These are phyloP conservation scores for Eucalyptus marginata DNA, from an alignment of 345 rosid genomes.

Conservation along the genomic window DNA sequence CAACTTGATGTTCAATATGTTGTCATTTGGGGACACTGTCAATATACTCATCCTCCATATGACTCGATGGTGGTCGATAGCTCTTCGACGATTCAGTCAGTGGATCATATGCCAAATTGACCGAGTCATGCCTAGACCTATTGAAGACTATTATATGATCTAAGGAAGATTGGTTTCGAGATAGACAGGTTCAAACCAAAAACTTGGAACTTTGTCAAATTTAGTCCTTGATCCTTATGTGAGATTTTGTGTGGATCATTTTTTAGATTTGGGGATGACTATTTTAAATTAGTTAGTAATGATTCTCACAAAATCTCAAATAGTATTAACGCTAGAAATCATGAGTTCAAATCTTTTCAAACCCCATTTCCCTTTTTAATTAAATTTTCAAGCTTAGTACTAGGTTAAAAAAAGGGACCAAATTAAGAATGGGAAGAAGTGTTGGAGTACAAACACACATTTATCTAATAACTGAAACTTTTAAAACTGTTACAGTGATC, in stretches of 20 bases:
- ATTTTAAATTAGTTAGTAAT: no score
- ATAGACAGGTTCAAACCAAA: fast-evolving
- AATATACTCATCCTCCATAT: background rate
- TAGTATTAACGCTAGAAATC: fast-evolving
- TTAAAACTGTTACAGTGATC: fast-evolving
- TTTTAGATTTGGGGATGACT: no score
- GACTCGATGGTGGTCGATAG: fast-evolving
- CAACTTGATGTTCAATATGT: background rate
- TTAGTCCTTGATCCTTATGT: fast-evolving
- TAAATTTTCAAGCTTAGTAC: no score
- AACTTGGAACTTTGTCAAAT: background rate
- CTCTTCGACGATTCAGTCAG: fast-evolving
- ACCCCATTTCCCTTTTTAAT: fast-evolving
- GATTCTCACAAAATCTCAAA: no score
- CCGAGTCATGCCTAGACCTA: background rate
- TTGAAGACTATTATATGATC: background rate
- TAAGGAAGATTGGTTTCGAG: background rate
- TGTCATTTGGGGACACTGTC: background rate
- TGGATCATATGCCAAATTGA: background rate
- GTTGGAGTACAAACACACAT: no score
- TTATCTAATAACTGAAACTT: fast-evolving
- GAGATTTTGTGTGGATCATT: no score
- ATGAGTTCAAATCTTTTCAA: fast-evolving
- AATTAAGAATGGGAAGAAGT: fast-evolving
- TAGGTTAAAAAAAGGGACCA: no score